Evolutionary conservation across 805 yeast genomes (phyloP).

Genomic region (Cyberlindnera xishuangbannaensis): DNA sequence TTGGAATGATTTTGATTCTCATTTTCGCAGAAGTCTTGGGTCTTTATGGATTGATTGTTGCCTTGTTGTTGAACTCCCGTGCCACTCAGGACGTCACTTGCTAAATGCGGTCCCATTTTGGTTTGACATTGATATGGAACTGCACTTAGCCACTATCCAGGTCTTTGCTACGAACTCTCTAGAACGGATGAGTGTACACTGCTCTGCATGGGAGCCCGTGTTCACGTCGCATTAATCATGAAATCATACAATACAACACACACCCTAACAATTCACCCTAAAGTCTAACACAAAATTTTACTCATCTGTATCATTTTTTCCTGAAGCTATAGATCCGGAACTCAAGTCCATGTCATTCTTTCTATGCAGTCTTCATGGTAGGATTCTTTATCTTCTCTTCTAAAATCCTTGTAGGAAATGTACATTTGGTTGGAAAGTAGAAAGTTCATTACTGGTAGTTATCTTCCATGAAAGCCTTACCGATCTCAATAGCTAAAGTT

Average conservation of each 20-base stretch:
- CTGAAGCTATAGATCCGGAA: conserved; percentile 3
- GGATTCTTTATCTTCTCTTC: no score
- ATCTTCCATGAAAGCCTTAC: conserved; percentile 23
- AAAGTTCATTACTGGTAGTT: no score
- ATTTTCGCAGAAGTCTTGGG: conserved; percentile 99
- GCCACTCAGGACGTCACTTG: conserved; percentile 89
- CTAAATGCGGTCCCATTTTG: conserved; percentile 36
- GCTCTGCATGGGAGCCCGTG: no score
- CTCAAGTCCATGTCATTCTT: background rate
- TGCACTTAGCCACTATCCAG: no score
- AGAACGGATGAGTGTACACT: no score
- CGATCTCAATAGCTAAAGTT: conserved; percentile 21
- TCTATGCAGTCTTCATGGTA: no score
- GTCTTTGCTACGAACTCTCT: no score
- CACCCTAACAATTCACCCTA: background rate
- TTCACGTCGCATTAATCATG: background rate
- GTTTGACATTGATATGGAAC: no score
- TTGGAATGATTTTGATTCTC: conserved; percentile 96
- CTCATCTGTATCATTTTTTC: background rate
- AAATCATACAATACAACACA: conserved; percentile 3
- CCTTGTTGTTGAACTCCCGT: conserved; percentile 94
- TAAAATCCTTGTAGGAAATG: no score
- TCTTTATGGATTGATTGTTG: conserved; percentile 97
- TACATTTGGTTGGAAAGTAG: no score
- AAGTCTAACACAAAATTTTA: no score